Percentiles rank a stretch among this genome's conserved stretches.
Evolutionary conservation across 345 rosid genomes (phyloP).

Genomic region (Erodium maritimum): DNA sequence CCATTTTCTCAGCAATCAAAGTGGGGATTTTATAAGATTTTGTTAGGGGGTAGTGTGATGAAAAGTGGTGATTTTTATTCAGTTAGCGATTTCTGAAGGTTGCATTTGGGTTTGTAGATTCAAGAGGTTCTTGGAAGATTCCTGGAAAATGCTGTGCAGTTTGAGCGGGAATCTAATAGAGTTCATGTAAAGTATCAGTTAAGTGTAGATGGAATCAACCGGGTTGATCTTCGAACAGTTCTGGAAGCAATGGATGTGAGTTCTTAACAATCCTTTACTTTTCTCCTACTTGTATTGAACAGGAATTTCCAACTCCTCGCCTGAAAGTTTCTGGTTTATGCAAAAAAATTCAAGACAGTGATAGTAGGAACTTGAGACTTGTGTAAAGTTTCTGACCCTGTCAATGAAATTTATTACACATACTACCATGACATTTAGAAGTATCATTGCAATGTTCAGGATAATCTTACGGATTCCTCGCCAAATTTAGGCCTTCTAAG

Average conservation of each 20-base stretch:
- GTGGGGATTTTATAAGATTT: not conserved
- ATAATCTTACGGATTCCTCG: not conserved
- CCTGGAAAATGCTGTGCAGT: constrained; percentile 61
- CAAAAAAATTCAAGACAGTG: not conserved
- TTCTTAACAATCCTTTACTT: not conserved
- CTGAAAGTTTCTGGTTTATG: not conserved
- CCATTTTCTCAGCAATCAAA: not conserved
- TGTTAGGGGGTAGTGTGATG: not conserved
- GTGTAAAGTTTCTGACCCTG: no score
- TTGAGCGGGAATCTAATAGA: constrained; percentile 38
- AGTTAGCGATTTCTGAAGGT: constrained; percentile 35
- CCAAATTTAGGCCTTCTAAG: not conserved
- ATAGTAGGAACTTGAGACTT: no score
- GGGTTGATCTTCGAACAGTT: constrained; percentile 45
- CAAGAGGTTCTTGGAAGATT: constrained; percentile 70
- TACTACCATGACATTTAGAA: not conserved
- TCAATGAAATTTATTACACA: not conserved
- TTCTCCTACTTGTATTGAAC: not conserved
- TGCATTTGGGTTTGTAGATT: constrained; percentile 73
- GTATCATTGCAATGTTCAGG: not conserved
- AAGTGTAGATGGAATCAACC: constrained; percentile 33
- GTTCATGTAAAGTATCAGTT: constrained; percentile 44
- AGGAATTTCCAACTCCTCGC: no score
- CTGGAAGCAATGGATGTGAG: constrained; percentile 85
- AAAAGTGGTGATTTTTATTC: constrained; percentile 23